Percentiles rank a stretch among this genome's conserved stretches.
These are phyloP conservation scores for Wakefieldia striispora DNA, from an alignment of 768 basidiomycete species.

Conservation along the genomic window DNA sequence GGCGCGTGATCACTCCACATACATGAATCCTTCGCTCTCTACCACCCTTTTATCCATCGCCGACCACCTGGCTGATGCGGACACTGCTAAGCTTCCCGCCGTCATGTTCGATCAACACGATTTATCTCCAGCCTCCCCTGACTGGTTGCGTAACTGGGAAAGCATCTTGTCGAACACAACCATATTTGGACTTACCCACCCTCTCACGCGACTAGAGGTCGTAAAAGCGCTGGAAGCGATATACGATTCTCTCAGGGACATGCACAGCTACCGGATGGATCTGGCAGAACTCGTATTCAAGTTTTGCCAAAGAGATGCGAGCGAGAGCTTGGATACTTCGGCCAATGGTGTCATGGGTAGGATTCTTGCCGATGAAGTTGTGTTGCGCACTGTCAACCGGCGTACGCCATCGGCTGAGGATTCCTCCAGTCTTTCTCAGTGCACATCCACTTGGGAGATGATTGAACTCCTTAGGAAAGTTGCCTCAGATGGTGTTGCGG, in stretches of 20 bases:
- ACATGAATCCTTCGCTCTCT: constrained; percentile 60
- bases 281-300: constrained; percentile 55
- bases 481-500: constrained; percentile 34
- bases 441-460: constrained; percentile 22
- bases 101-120: constrained; percentile 67
- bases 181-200: constrained; percentile 42
- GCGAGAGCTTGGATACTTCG: constrained; percentile 25
- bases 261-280: constrained; percentile 58
- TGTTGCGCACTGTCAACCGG: constrained; percentile 49
- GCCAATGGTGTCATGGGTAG: constrained; percentile 45
- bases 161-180: constrained; percentile 50
- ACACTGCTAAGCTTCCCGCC: constrained; percentile 59
- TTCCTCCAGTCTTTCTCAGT: constrained; percentile 15
- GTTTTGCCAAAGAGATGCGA: constrained; percentile 41
- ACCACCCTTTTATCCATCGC: constrained; percentile 62
- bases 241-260: constrained; percentile 68
- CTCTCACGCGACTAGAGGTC: constrained; percentile 53
- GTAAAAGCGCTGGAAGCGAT: constrained; percentile 56
- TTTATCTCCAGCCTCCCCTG: constrained; percentile 66
- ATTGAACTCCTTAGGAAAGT: constrained; percentile 43
- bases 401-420: constrained; percentile 14
- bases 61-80: constrained; percentile 65
- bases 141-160: constrained; percentile 71
- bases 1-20: constrained; percentile 56
- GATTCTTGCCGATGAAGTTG: constrained; percentile 68